Percentiles rank a stretch among this genome's conserved stretches.
Evolutionary conservation across 1,284 basidiomycete species (phyloP).

Genomic region (Lentinus polychrous): DNA sequence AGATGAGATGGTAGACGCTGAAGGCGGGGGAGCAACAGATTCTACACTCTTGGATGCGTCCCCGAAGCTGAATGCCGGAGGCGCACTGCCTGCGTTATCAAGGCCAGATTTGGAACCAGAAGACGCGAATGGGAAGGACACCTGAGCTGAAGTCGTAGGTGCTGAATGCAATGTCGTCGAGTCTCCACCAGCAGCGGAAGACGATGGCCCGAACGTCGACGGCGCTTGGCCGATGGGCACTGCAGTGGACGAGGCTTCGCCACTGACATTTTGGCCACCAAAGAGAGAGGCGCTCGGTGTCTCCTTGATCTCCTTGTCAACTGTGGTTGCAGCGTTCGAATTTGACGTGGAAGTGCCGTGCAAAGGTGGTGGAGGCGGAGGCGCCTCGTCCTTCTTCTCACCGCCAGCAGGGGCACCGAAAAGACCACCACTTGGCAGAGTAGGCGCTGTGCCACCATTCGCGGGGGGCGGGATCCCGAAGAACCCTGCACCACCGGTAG

Average conservation of each 20-base stretch:
- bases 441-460: too few species aligned
- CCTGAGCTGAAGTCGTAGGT: not conserved
- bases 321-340: too few species aligned
- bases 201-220: not conserved
- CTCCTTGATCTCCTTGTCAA: not conserved
- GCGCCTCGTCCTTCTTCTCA: too few species aligned
- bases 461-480: too few species aligned
- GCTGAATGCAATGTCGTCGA: not conserved
- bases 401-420: not conserved
- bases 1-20: constrained; percentile 1
- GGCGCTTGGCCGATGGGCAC: not conserved
- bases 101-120: not conserved
- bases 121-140: constrained; percentile 1
- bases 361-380: too few species aligned
- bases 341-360: too few species aligned
- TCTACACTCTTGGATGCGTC: constrained; percentile 2
- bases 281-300: not conserved
- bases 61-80: constrained; percentile 9
- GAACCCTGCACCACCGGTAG: constrained; percentile 3
- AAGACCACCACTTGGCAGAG: not conserved
- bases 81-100: not conserved
- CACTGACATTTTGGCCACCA: not conserved
- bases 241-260: not conserved
- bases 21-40: not conserved
- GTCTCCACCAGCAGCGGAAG: not conserved